Base-by-base conservation (phyloP, 2,329 filamentous ascomycete genomes). In the Cryphonectria japonica region DNA sequence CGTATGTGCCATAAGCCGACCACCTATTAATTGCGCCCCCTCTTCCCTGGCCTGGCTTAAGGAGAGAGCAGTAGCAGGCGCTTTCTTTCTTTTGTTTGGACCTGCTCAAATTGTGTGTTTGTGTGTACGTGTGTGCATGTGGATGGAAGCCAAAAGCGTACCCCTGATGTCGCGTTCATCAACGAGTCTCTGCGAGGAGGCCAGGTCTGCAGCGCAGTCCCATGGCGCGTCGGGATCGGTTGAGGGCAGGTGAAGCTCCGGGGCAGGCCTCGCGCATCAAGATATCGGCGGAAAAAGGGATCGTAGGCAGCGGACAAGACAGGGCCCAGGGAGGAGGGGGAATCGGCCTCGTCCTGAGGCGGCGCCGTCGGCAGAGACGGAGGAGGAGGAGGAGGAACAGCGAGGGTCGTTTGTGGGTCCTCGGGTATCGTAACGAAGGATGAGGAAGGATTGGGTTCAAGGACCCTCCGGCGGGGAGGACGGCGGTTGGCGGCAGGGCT, bases 281-380 rank as follows among this genome's bases (percentile, higher is more conserved):
- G 79, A 74, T 84, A 84, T 73, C 82, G 83, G 75, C 83, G 82
- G 79, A 87, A 86, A 77, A 88, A 87, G 41, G 85, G 85, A 74
- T 88, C 86, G 82, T 88, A 85, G 76, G 86, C 80, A 72, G 88
- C 85, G 71, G 85, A 87, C 66, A 82, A 78, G 73, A 87, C 79
- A 26, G 86, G 89, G 75, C 85, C 84, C 72, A 85, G 46, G 46
- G 46, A 50, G 46, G 19, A 50, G 75, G 75, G 73, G 59, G 78
- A 78, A 74, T 78, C 76, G 70, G 74, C 54, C 41, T 70, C 60
- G 76, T 73, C 75, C 68, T 63, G 76, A 74, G 65, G 75, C 74
- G 64, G 75, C 73, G 74, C 74, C 57, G 70, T 68, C 70, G 62
- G 75, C 65, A 66, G 72, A 67, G 63, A 74, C 73, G 67, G 63